A percentile compares a stretch with the other conserved stretches of the same genome.
Evolutionary conservation across 805 yeast genomes (phyloP).

Genomic region (Yarrowia divulgata): DNA sequence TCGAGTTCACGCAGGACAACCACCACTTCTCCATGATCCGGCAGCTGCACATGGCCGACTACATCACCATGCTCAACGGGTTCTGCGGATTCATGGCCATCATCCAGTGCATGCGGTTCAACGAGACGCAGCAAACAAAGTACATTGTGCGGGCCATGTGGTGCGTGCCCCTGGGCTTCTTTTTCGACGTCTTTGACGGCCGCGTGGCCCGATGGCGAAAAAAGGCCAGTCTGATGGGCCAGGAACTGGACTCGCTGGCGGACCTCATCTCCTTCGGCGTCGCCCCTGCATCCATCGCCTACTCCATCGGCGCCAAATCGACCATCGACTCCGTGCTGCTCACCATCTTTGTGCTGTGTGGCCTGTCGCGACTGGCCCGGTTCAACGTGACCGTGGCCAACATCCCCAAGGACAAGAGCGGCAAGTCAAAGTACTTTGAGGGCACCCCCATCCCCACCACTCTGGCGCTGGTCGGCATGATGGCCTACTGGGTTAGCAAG

Average conservation of each 20-base stretch:
- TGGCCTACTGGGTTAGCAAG: conserved; percentile 71
- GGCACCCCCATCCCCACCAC: conserved; percentile 96
- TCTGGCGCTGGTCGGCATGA: conserved; percentile 70
- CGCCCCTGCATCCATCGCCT: conserved; percentile 93
- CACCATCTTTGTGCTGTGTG: conserved; percentile 88
- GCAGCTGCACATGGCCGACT: conserved; percentile 89
- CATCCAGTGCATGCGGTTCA: conserved; percentile 81
- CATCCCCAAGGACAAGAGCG: conserved; percentile 85
- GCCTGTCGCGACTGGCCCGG: conserved; percentile 91
- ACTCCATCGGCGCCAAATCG: conserved; percentile 86
- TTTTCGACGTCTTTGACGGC: conserved; percentile 96
- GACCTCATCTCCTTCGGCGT: conserved; percentile 95
- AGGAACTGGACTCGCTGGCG: conserved; percentile 95
- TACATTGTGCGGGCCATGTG: conserved; percentile 82
- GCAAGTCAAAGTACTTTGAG: conserved; percentile 91
- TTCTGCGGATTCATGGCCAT: conserved; percentile 92
- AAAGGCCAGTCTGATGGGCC: conserved; percentile 93
- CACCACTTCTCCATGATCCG: conserved; percentile 84
- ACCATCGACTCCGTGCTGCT: conserved; percentile 79
- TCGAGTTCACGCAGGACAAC: conserved; percentile 79
- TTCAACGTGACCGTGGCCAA: conserved; percentile 93
- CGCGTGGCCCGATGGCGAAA: conserved; percentile 94
- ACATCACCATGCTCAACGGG: conserved; percentile 92
- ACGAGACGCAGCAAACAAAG: conserved; percentile 68
- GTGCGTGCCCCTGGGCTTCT: conserved; percentile 87